phyloP scores from a whole-genome alignment of 1,284 basidiomycete genomes.

The Pyrrhoderma noxium region DNA sequence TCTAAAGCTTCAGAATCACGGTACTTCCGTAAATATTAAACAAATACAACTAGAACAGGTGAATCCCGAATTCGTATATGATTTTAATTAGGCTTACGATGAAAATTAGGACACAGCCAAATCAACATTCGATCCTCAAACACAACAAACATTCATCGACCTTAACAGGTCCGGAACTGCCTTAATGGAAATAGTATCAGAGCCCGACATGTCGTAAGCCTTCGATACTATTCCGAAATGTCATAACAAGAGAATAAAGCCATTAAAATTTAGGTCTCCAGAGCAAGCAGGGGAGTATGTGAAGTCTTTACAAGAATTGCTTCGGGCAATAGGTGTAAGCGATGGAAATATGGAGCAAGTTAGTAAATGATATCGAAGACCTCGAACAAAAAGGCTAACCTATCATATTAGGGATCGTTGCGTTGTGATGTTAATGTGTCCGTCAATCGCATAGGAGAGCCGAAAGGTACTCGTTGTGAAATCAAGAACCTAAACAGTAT shows the following conservation, averaged over 20 bases:
- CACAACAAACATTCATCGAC: constrained; percentile 65
- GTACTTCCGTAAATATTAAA: constrained; percentile 65
- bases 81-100: constrained; percentile 2
- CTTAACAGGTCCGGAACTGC: constrained; percentile 87
- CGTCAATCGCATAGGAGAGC: constrained; percentile 57
- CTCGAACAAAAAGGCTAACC: background rate
- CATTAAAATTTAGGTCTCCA: constrained; percentile 59
- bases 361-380: constrained; percentile 19
- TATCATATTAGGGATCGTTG: constrained; percentile 66
- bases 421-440: constrained; percentile 97
- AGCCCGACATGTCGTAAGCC: constrained; percentile 79
- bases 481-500: constrained; percentile 97
- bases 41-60: constrained; percentile 97
- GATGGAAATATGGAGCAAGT: constrained; percentile 99
- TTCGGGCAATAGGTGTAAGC: constrained; percentile 81
- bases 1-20: constrained; percentile 43
- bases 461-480: constrained; percentile 85
- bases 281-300: constrained; percentile 93
- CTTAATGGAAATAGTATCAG: constrained; percentile 94
- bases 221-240: background rate
- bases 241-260: background rate
- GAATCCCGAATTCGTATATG: constrained; percentile 17
- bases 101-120: constrained; percentile 92
- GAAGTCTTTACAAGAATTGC: constrained; percentile 71
- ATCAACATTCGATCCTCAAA: constrained; percentile 59